A percentile compares a stretch with the other conserved stretches of the same genome.
phyloP scores from a whole-genome alignment of 2,329 filamentous ascomycete genomes.

The Alternaria sp. region DNA sequence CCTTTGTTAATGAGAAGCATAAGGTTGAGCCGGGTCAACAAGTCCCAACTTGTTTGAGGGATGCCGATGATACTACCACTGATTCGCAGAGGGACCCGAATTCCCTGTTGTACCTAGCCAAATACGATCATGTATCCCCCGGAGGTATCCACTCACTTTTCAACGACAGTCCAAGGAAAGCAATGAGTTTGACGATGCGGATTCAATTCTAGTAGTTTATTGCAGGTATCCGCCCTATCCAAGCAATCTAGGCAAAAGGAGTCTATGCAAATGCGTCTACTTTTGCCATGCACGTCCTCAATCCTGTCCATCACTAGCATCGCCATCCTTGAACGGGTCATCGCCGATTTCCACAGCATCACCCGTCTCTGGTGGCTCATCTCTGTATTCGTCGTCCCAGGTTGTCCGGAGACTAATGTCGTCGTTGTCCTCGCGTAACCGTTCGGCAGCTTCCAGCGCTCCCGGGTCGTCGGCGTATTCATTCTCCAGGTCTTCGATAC shows the following conservation, averaged over 20 bases:
- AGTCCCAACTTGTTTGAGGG: too few species aligned
- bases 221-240: not conserved
- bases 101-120: too few species aligned
- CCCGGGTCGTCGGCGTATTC: slow-evolving; percentile 58
- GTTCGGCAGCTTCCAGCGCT: slow-evolving; percentile 51
- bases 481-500: slow-evolving; percentile 48
- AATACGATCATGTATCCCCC: too few species aligned
- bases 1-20: too few species aligned
- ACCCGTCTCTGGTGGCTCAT: slow-evolving; percentile 54
- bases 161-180: not conserved
- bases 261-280: slow-evolving; percentile 10
- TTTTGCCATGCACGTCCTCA: slow-evolving; percentile 12
- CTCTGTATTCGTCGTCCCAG: slow-evolving; percentile 54
- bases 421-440: slow-evolving; percentile 59
- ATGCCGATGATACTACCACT: too few species aligned
- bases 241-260: not conserved
- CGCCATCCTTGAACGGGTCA: slow-evolving; percentile 57
- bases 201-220: slow-evolving; percentile 2
- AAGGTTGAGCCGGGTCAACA: too few species aligned
- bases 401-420: slow-evolving; percentile 63
- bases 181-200: not conserved
- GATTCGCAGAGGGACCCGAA: too few species aligned
- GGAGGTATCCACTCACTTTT: too few species aligned
- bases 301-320: slow-evolving; percentile 42
- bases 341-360: slow-evolving; percentile 53